Percentiles rank a stretch among this genome's conserved stretches.
Conservation (phyloP, 768 basidiomycete species). For the Mycena albidolilacea region DNA sequence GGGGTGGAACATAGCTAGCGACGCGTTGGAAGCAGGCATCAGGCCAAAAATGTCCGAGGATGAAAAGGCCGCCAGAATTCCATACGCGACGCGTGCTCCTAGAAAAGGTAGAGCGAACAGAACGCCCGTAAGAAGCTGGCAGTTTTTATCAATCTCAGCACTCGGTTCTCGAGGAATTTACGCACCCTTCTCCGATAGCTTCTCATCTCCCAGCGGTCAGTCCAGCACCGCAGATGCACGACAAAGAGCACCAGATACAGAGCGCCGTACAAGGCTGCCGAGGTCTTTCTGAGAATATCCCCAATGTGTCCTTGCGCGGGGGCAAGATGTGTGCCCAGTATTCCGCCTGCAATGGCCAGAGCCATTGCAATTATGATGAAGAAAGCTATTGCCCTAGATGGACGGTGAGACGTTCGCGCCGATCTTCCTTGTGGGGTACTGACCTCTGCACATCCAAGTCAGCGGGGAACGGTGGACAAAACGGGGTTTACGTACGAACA, state of each 20-base stretch:
- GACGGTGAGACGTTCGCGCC: conserved; percentile 24
- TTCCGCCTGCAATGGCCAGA: conserved; percentile 62
- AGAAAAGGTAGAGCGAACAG: conserved; percentile 72
- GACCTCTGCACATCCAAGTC: conserved; percentile 26
- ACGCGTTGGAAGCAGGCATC: conserved; percentile 54
- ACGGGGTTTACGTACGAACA: conserved; percentile 34
- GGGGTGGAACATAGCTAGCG: conserved; percentile 70
- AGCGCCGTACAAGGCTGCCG: conserved; percentile 58
- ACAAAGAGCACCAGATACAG: conserved; percentile 57
- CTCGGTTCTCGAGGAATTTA: conserved; percentile 9
- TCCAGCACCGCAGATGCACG: conserved; percentile 60
- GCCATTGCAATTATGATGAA: conserved; percentile 54
- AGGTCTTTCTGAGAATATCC: conserved; percentile 58
- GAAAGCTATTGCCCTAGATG: conserved; percentile 44
- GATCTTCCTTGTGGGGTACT: not conserved
- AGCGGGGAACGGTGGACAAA: not conserved
- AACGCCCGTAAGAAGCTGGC: conserved; percentile 70
- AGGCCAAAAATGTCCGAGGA: conserved; percentile 61
- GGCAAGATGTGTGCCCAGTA: conserved; percentile 56
- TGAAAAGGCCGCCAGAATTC: conserved; percentile 72
- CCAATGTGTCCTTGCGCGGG: conserved; percentile 52
- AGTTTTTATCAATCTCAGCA: not conserved
- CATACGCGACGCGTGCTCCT: conserved; percentile 70
- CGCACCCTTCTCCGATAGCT: conserved; percentile 63
- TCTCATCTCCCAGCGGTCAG: conserved; percentile 63